Percentiles rank a stretch among this genome's conserved stretches.
Conservation (phyloP, 2,329 filamentous ascomycete species). For the Westerdykella sp. region DNA sequence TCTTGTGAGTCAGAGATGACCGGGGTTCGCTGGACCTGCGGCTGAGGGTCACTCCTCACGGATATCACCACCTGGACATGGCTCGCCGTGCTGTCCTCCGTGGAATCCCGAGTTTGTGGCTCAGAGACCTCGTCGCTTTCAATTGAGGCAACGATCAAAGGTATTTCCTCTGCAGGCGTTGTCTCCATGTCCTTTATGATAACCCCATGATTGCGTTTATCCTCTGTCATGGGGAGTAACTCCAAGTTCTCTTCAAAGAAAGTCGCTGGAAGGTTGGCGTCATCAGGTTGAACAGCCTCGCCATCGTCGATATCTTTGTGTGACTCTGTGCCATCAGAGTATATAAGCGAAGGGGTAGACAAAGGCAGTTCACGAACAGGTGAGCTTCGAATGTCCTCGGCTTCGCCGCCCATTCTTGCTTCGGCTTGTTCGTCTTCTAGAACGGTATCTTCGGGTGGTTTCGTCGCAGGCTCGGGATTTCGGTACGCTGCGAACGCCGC, state of each 20-base stretch:
- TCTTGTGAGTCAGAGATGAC: too few species aligned
- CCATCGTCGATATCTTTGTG: conserved; percentile 4
- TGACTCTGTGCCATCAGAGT: not conserved
- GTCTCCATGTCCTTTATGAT: not conserved
- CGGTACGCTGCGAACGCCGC: too few species aligned
- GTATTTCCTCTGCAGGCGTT: conserved; percentile 7
- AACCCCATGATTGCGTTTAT: not conserved
- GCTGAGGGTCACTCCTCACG: too few species aligned
- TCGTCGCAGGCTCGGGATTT: too few species aligned
- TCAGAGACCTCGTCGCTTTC: conserved; percentile 13
- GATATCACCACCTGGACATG: not conserved
- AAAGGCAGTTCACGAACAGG: not conserved
- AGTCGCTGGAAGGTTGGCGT: not conserved
- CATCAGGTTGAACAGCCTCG: not conserved
- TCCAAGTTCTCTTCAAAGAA: not conserved
- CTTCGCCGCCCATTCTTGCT: not conserved
- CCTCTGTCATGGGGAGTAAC: not conserved
- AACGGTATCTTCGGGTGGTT: too few species aligned
- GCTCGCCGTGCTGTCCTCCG: conserved; percentile 1
- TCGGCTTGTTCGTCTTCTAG: too few species aligned
- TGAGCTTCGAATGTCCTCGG: not conserved
- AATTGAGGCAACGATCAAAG: conserved; percentile 17
- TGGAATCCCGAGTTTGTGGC: conserved; percentile 2
- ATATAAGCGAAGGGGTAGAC: not conserved
- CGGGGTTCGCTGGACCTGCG: too few species aligned